Evolutionary conservation across 768 basidiomycete species (phyloP), one percentile per base, ranked within the genome.

Genomic region (Piloderma croceum): DNA sequence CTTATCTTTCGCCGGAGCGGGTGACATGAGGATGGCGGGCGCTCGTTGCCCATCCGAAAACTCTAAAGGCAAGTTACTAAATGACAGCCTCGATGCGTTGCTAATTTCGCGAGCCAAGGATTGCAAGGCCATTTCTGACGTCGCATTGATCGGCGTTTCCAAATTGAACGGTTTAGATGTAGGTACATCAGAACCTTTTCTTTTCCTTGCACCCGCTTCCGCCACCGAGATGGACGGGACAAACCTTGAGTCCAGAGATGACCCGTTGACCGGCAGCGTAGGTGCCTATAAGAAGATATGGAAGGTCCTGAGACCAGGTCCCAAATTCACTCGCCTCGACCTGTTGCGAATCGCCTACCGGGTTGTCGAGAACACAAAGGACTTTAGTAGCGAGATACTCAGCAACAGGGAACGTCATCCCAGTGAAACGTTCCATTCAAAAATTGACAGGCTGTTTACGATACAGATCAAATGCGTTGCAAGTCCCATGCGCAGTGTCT

Each of bases 391-490:
- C 82, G 36, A 99, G 76, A 61, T 89, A 90, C 20, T 88, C 81
- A 3, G 93, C 93, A 25, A 97, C 91, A 39, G 83, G 65, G 21
- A 68, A 64, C 15, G 87, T 90, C 87, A 90, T 90, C 43, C 89
- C 94, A 17, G 85, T 72, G 66, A 97, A 98, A 42, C 92, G 81
- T 42, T 77, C 70, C 69, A 92, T 77, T 64, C 98, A 86, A 64
- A 97, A 99, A 29, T 72, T 71, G 65, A 83, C 72, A 22, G 89
- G 90, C 46, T 87, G 77, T 42, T 73, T 72, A 50, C 79, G 79
- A 68, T 82, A 98, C 18, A 77, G 69, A 49, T 79, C 76, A 61
- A 97, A 99, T 34, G 90, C 88, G 25, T 76, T 65, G 60, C 86
- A 86, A 47, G 76, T 77, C 51, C 82, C 87, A 47, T 83, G 74